Conservation (phyloP, 2,329 filamentous ascomycete genomes). For the Alternaria rosae region DNA sequence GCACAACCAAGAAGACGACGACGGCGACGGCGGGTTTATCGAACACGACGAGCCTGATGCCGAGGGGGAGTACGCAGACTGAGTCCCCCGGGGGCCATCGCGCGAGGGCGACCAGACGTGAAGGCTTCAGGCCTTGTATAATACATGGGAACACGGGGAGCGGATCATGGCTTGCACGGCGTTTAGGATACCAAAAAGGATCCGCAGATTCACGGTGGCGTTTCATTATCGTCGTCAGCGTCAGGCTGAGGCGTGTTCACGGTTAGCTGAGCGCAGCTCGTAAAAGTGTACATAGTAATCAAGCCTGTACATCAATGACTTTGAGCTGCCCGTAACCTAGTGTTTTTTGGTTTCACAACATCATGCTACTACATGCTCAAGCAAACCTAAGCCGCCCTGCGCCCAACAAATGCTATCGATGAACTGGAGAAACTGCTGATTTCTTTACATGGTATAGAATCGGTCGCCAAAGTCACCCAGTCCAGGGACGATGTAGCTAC, state of each 20-base stretch:
- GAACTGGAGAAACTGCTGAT: background rate
- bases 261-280: background rate
- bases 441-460: constrained; percentile 83
- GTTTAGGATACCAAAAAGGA: constrained; percentile 32
- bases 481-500: constrained; percentile 91
- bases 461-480: constrained; percentile 95
- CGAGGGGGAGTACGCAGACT: constrained; percentile 47
- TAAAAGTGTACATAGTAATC: background rate
- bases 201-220: constrained; percentile 18
- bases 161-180: constrained; percentile 29
- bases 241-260: constrained; percentile 2
- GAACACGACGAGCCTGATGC: constrained; percentile 50
- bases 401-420: constrained; percentile 16
- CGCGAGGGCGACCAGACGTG: background rate
- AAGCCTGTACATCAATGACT: background rate
- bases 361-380: constrained; percentile 17
- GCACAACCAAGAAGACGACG: constrained; percentile 26
- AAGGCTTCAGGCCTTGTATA: constrained; percentile 19
- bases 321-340: background rate
- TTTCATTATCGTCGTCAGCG: constrained; percentile 1
- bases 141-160: constrained; percentile 15
- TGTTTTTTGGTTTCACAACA: no score
- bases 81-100: constrained; percentile 1
- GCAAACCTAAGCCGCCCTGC: constrained; percentile 10
- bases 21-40: constrained; percentile 48